These are phyloP conservation scores for Aureobasidium sp. DNA, from an alignment of 2,329 filamentous ascomycete genomes.

Conservation along the genomic window DNA sequence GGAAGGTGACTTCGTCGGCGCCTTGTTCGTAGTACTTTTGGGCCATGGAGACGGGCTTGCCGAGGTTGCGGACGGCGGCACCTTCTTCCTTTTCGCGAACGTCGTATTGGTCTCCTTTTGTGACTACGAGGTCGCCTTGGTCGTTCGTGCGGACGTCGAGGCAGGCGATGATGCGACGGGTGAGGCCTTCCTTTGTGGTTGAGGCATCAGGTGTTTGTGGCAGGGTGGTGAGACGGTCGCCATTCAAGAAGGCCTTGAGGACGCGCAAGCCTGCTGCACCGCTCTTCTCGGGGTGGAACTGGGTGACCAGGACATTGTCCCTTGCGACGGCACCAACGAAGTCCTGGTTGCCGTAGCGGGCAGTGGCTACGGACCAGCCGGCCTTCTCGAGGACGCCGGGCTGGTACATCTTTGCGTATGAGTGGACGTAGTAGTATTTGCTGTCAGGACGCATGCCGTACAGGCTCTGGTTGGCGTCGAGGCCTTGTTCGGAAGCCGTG, in stretches of 20 bases:
- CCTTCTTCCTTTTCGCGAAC: slow-evolving; percentile 75
- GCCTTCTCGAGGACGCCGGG: slow-evolving; percentile 65
- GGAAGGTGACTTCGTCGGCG: slow-evolving; percentile 91
- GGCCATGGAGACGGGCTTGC: slow-evolving; percentile 94
- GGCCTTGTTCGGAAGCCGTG: slow-evolving; percentile 38
- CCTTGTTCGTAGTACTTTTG: slow-evolving; percentile 91
- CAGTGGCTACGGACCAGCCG: slow-evolving; percentile 90
- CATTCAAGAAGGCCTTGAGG: slow-evolving; percentile 77
- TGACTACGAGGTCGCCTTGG: slow-evolving; percentile 88
- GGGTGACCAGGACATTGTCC: slow-evolving; percentile 80
- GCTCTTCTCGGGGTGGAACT: slow-evolving; percentile 98
- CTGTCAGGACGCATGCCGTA: slow-evolving; percentile 72
- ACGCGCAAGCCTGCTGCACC: slow-evolving; percentile 80
- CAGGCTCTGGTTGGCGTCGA: slow-evolving; percentile 46
- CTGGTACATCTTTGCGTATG: slow-evolving; percentile 74
- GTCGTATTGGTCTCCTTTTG: slow-evolving; percentile 97
- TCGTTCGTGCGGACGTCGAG: slow-evolving; percentile 94
- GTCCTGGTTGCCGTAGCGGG: slow-evolving; percentile 75
- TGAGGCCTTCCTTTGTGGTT: slow-evolving; percentile 58
- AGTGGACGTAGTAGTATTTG: slow-evolving; percentile 99
- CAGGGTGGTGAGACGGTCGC: slow-evolving; percentile 52
- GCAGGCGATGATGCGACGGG: slow-evolving; percentile 89
- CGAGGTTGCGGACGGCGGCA: slow-evolving; percentile 75
- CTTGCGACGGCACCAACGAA: slow-evolving; percentile 87
- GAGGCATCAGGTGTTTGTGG: slow-evolving; percentile 26